These are phyloP conservation scores for Dioszegia aurantiaca DNA, from an alignment of 768 basidiomycete species.

Conservation along the genomic window DNA sequence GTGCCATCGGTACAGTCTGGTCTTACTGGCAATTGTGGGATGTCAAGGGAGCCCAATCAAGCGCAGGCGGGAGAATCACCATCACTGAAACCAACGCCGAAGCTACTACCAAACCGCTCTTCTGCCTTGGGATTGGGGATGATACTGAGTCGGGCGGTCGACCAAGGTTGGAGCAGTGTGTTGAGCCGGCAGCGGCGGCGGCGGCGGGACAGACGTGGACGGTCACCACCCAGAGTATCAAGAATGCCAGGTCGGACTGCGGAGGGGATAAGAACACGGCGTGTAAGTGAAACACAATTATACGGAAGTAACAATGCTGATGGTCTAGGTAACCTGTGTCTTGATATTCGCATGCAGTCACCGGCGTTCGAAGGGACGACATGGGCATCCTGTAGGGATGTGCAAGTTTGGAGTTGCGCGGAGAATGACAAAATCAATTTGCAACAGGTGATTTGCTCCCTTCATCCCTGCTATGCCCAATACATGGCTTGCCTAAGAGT, in stretches of 20 bases:
- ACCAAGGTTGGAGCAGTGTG: conserved; percentile 1
- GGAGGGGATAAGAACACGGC: too few species aligned
- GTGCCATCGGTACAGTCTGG: background rate
- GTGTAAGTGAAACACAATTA: background rate
- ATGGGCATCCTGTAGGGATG: conserved; percentile 1
- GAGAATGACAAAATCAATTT: background rate
- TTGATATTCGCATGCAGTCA: conserved; percentile 4
- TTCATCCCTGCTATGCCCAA: too few species aligned
- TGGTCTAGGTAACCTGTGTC: background rate
- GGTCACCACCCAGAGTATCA: background rate
- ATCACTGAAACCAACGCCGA: background rate
- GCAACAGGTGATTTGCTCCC: conserved; percentile 3
- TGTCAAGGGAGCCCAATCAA: background rate
- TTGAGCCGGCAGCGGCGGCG: background rate
- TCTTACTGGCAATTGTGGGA: conserved; percentile 8
- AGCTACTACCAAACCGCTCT: background rate
- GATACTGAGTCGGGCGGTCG: background rate
- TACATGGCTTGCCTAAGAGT: too few species aligned
- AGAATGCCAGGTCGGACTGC: background rate
- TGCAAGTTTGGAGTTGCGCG: conserved; percentile 5
- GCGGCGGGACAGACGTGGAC: background rate
- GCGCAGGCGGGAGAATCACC: conserved; percentile 2
- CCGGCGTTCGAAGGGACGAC: background rate
- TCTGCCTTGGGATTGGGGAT: conserved; percentile 3
- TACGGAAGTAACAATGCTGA: background rate